Evolutionary conservation across 164 flowering plant genomes (phyloP).

Genomic region (Taxillus chinensis): DNA sequence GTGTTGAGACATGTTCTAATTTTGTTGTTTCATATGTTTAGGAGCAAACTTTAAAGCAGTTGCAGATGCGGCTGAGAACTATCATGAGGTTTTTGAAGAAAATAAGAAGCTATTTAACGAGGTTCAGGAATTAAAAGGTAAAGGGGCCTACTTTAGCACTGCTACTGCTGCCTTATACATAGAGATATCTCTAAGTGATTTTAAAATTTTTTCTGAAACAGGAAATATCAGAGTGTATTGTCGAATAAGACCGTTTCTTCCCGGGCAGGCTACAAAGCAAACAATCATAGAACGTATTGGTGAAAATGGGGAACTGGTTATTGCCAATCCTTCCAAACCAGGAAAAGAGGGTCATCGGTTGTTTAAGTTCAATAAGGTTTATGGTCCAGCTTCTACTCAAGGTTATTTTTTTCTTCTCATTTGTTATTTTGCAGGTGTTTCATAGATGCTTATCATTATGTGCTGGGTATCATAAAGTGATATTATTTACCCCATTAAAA

Average conservation of each 20-base stretch:
- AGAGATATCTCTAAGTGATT: not conserved
- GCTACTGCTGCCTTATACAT: not conserved
- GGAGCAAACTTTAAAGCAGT: slow-evolving; percentile 2
- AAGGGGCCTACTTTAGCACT: not conserved
- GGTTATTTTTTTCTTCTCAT: not conserved
- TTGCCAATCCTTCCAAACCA: slow-evolving; percentile 4
- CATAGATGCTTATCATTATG: not conserved
- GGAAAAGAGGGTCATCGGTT: slow-evolving; percentile 2
- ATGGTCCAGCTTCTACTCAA: slow-evolving; percentile 3
- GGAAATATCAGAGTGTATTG: slow-evolving; percentile 6
- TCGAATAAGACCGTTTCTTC: slow-evolving; percentile 3
- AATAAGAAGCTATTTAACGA: slow-evolving; percentile 1
- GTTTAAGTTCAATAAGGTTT: slow-evolving; percentile 2
- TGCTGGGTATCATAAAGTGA: not conserved
- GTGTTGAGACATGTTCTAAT: not conserved
- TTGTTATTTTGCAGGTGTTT: not conserved
- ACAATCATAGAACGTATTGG: slow-evolving; percentile 5
- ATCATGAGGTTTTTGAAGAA: slow-evolving; percentile 3
- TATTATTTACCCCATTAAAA: not conserved
- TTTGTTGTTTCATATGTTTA: not conserved
- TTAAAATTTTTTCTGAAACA: not conserved
- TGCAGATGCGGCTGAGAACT: not conserved
- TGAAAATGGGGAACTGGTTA: slow-evolving; percentile 2
- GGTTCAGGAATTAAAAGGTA: slow-evolving; percentile 3
- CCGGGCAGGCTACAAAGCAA: not conserved